phyloP scores from a whole-genome alignment of 495 filamentous ascomycete genomes.

The Tuber umbilicatum region DNA sequence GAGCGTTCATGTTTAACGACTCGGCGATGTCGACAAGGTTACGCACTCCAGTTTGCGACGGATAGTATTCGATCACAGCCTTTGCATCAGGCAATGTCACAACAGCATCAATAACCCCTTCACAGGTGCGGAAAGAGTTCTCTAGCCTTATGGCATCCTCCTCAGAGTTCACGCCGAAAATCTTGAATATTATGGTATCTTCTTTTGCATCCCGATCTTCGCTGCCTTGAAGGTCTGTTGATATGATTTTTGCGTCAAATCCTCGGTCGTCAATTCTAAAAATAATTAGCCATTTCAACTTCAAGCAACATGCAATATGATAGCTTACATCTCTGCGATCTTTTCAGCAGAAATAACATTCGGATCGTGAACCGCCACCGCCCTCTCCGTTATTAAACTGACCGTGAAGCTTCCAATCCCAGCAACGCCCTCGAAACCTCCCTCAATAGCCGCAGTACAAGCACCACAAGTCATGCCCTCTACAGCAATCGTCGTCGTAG shows the following conservation, averaged over 20 bases:
- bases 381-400: slow-evolving; percentile 84
- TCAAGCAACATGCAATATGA: neutral
- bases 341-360: slow-evolving; percentile 58
- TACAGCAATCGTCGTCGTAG: slow-evolving; percentile 74
- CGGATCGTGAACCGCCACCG: slow-evolving; percentile 79
- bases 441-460: slow-evolving; percentile 85
- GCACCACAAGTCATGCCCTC: slow-evolving; percentile 97
- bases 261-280: slow-evolving; percentile 76
- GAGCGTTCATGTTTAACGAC: slow-evolving; percentile 70
- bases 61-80: slow-evolving; percentile 62
- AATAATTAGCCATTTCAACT: slow-evolving; percentile 51
- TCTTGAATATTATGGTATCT: slow-evolving; percentile 60
- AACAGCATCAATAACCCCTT: slow-evolving; percentile 67
- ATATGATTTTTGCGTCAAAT: slow-evolving; percentile 80
- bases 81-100: slow-evolving; percentile 63
- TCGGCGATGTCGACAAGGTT: slow-evolving; percentile 78
- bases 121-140: slow-evolving; percentile 54
- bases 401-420: slow-evolving; percentile 86
- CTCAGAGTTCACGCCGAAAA: slow-evolving; percentile 72
- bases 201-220: slow-evolving; percentile 48
- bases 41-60: slow-evolving; percentile 67
- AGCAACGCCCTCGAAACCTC: slow-evolving; percentile 66
- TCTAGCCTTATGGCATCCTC: slow-evolving; percentile 66
- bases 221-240: slow-evolving; percentile 48
- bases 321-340: slow-evolving; percentile 58